phyloP scores from a whole-genome alignment of 495 filamentous ascomycete species.

The Tricharina praecox region DNA sequence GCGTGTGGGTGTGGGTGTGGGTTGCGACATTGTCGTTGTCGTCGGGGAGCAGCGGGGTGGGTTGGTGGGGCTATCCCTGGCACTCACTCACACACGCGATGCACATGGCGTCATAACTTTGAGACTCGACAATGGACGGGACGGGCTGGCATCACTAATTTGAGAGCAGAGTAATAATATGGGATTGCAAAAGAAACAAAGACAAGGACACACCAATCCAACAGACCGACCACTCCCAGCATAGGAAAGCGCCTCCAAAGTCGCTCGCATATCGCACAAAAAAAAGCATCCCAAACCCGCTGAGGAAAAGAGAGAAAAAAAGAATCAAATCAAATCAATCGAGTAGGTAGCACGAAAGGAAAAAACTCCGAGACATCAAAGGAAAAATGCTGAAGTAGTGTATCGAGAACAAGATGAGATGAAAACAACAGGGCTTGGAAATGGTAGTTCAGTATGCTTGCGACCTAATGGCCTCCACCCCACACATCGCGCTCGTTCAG shows the following conservation, averaged over 20 bases:
- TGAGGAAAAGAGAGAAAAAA: neutral
- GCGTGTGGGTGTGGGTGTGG: constrained; percentile 28
- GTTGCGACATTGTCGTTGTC: neutral
- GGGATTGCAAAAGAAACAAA: neutral
- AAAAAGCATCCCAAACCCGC: neutral
- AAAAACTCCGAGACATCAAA: too few relatives aligned
- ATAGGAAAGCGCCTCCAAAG: neutral
- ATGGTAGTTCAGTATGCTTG: too few relatives aligned
- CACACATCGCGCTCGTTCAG: constrained; percentile 11
- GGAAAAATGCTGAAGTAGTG: too few relatives aligned
- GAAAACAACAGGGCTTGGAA: too few relatives aligned
- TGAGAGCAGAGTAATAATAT: neutral
- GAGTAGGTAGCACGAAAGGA: neutral
- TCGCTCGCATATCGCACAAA: neutral
- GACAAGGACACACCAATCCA: too few relatives aligned
- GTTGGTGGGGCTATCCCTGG: neutral
- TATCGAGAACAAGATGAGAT: neutral
- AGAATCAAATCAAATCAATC: neutral
- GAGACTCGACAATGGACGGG: neutral
- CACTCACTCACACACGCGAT: neutral
- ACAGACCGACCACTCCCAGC: too few relatives aligned
- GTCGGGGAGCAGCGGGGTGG: neutral
- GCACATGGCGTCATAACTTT: neutral
- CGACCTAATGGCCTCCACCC: constrained; percentile 4
- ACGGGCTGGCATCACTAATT: neutral